Conservation (phyloP, 1,139 yeast species). For the Suhomyces chickasaworum region DNA sequence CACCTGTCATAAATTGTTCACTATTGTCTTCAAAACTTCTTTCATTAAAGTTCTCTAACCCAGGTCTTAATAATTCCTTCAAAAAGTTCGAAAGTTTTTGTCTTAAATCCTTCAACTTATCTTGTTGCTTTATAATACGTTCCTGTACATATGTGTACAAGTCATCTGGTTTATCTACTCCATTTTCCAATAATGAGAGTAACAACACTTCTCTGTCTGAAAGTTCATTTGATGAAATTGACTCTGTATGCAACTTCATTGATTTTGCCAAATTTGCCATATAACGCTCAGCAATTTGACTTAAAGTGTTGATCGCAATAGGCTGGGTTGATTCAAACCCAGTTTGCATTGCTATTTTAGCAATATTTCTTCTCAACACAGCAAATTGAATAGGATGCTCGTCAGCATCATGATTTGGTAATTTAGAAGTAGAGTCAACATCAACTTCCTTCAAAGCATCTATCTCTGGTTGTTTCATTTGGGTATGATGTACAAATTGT, state of each 20-base stretch:
- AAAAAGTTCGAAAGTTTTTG: constrained; percentile 70
- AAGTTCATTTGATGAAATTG: constrained; percentile 52
- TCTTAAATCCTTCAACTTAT: constrained; percentile 69
- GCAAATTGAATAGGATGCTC: constrained; percentile 61
- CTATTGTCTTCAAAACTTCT: constrained; percentile 84
- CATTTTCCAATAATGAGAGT: constrained; percentile 76
- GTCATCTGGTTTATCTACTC: constrained; percentile 77
- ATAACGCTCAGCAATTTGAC: constrained; percentile 83
- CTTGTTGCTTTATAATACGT: constrained; percentile 67
- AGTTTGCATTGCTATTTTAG: constrained; percentile 85
- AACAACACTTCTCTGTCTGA: constrained; percentile 52
- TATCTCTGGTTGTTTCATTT: constrained; percentile 69
- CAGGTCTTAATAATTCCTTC: constrained; percentile 82
- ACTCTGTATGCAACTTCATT: constrained; percentile 69
- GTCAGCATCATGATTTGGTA: constrained; percentile 65
- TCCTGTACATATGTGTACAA: constrained; percentile 76
- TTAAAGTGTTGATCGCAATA: constrained; percentile 73
- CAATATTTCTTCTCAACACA: constrained; percentile 67
- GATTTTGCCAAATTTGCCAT: constrained; percentile 73
- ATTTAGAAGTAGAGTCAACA: constrained; percentile 74
- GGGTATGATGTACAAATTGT: constrained; percentile 72
- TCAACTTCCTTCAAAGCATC: constrained; percentile 67
- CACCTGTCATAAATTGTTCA: constrained; percentile 93
- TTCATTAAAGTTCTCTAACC: constrained; percentile 73
- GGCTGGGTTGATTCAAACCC: constrained; percentile 89